Evolutionary conservation across 176 grass and related monocot genomes (phyloP).

Genomic region (Bothriochloa decipiens): DNA sequence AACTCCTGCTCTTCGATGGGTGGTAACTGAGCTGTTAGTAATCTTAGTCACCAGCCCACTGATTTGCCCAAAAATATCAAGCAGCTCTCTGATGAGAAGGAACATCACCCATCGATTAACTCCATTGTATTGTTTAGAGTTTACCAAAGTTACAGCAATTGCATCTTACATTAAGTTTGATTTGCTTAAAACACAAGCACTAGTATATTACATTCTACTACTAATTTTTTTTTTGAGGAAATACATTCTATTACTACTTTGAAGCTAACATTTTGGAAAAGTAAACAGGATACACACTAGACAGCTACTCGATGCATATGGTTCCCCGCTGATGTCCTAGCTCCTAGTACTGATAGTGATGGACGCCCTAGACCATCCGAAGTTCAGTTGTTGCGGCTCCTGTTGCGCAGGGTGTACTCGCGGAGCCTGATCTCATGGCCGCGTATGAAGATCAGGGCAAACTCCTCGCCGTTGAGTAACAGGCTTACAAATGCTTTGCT

Average conservation of each 20-base stretch:
- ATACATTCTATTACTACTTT: not conserved
- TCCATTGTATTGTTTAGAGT: not conserved
- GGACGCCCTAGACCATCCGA: not conserved
- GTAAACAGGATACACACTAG: not conserved
- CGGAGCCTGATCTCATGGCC: conserved; percentile 37
- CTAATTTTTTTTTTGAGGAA: not conserved
- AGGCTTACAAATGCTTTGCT: conserved; percentile 28
- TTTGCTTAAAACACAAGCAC: not conserved
- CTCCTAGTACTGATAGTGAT: not conserved
- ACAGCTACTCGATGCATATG: not conserved
- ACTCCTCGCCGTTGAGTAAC: conserved; percentile 26
- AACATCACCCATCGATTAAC: not conserved
- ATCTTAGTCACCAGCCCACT: no score
- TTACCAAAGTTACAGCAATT: not conserved
- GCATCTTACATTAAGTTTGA: not conserved
- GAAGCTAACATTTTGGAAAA: not conserved
- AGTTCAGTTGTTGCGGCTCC: not conserved
- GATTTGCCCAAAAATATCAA: not conserved
- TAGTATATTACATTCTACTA: no score
- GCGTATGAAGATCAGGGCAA: conserved; percentile 18
- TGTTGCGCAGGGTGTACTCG: conserved; percentile 43
- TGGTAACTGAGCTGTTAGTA: no score
- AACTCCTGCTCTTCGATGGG: no score
- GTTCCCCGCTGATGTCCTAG: not conserved
- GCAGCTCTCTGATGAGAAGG: not conserved